These are phyloP conservation scores for Colletotrichum simmondsii DNA, from an alignment of 2,329 filamentous ascomycete genomes.

Conservation along the genomic window DNA sequence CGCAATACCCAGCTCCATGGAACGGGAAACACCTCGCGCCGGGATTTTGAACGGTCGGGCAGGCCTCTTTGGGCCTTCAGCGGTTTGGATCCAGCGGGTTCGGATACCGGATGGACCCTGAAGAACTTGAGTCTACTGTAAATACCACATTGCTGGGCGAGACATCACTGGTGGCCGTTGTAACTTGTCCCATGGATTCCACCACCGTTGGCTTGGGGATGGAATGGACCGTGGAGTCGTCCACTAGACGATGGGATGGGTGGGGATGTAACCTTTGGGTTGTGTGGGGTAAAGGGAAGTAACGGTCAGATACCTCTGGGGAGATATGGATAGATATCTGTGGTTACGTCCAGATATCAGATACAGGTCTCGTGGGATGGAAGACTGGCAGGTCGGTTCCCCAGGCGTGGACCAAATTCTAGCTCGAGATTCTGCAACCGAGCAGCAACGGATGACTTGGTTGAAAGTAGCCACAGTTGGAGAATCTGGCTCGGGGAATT, in stretches of 20 bases:
- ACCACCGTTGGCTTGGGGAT: not conserved
- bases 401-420: too few species aligned
- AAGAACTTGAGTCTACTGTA: too few species aligned
- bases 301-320: not conserved
- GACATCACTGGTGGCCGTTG: not conserved
- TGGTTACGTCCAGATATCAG: not conserved
- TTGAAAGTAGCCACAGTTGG: too few species aligned
- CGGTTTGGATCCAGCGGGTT: not conserved
- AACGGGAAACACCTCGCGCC: not conserved
- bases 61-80: not conserved
- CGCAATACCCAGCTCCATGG: not conserved
- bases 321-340: not conserved
- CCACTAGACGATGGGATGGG: not conserved
- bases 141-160: not conserved
- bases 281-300: not conserved
- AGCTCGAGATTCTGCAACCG: too few species aligned
- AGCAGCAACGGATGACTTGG: too few species aligned
- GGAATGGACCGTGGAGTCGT: not conserved
- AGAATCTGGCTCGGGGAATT: not conserved
- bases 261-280: constrained; percentile 3
- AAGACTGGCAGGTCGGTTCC: not conserved
- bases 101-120: not conserved
- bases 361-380: not conserved
- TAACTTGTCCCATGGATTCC: not conserved
- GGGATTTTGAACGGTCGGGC: too few species aligned